Conservation (phyloP, 495 filamentous ascomycete genomes). For the Xylaria sp. region DNA sequence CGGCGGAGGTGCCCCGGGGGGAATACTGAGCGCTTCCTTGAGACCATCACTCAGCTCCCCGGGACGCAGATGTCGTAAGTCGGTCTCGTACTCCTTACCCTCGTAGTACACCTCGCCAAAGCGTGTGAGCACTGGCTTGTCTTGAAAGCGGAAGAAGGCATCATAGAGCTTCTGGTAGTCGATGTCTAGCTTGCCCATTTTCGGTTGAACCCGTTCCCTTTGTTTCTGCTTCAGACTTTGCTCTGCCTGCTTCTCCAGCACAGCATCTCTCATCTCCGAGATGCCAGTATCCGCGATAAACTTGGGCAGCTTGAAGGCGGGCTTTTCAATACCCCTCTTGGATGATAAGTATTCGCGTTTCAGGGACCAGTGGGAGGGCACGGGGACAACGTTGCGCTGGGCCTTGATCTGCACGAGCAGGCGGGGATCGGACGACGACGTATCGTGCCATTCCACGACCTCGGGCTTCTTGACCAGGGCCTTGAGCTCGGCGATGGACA, state of each 20-base stretch:
- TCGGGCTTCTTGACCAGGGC: conserved; percentile 90
- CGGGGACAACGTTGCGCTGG: conserved; percentile 93
- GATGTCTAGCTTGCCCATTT: conserved; percentile 97
- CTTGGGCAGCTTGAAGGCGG: conserved; percentile 89
- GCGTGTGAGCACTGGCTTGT: conserved; percentile 89
- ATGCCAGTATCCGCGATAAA: conserved; percentile 99
- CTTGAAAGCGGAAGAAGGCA: conserved; percentile 96
- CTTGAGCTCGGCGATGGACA: conserved; percentile 94
- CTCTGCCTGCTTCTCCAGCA: conserved; percentile 92
- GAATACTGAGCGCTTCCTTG: conserved; percentile 92
- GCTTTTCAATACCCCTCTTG: conserved; percentile 94
- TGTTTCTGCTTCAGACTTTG: conserved; percentile 93
- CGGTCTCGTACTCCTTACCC: conserved; percentile 97
- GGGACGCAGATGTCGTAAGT: conserved; percentile 85
- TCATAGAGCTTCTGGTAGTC: conserved; percentile 98
- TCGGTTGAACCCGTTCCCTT: conserved; percentile 90
- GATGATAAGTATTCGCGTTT: conserved; percentile 97
- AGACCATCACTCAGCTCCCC: conserved; percentile 90
- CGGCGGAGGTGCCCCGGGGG: conserved; percentile 90
- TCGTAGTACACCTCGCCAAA: conserved; percentile 99
- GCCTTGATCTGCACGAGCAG: conserved; percentile 93
- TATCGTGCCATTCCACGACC: conserved; percentile 96
- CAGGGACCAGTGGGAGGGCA: conserved; percentile 90
- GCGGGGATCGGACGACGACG: conserved; percentile 87
- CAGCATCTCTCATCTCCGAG: conserved; percentile 95